phyloP scores from a whole-genome alignment of 164 flowering plant species.

The Stephania japonica region DNA sequence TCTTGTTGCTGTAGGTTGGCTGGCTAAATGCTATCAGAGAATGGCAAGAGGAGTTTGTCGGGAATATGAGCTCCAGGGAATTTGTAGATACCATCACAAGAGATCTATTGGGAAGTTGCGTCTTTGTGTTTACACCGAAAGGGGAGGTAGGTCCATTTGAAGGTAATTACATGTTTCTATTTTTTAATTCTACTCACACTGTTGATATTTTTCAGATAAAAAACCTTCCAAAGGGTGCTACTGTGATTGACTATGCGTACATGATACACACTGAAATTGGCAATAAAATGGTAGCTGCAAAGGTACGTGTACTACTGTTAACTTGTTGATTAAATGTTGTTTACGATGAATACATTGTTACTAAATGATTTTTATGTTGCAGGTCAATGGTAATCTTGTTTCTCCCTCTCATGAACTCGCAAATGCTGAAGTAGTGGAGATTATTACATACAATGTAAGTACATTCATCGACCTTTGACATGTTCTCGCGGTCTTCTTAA shows the following conservation, averaged over 20 bases:
- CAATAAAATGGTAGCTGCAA: constrained; percentile 98
- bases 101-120: constrained; percentile 91
- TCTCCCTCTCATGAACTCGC: constrained; percentile 83
- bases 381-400: constrained; percentile 97
- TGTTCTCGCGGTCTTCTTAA: background rate
- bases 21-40: constrained; percentile 99
- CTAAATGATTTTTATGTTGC: constrained; percentile 21
- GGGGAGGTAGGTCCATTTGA: constrained; percentile 66
- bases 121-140: constrained; percentile 94
- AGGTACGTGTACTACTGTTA: constrained; percentile 44
- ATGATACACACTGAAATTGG: constrained; percentile 98
- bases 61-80: constrained; percentile 98
- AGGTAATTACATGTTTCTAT: background rate
- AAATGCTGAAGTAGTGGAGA: constrained; percentile 98
- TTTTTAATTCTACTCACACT: constrained; percentile 2
- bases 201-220: constrained; percentile 55
- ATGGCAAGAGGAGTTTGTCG: constrained; percentile 99
- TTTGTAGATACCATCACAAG: constrained; percentile 89
- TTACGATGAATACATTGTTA: background rate
- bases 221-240: constrained; percentile 91
- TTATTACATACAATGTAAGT: constrained; percentile 85
- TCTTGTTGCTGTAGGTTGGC: constrained; percentile 58
- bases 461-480: background rate
- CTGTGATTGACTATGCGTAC: constrained; percentile 94
- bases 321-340: background rate